A percentile compares a stretch with the other conserved stretches of the same genome.
Conservation (phyloP, 1,139 yeast genomes). For the Zygosaccharomyces sapae region DNA sequence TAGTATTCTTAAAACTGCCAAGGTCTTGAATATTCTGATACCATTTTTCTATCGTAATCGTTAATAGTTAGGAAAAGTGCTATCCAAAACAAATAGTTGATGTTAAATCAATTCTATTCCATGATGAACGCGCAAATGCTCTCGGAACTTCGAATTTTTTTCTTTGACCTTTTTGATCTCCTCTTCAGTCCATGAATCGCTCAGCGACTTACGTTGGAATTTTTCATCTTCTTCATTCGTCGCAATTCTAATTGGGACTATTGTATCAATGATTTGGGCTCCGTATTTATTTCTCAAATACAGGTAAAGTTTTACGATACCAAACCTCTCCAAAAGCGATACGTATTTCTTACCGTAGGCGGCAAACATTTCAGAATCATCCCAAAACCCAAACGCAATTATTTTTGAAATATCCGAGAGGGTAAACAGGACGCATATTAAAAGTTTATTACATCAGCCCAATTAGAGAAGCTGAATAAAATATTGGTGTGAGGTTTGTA, state of each 20-base stretch:
- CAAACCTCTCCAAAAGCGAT: conserved; percentile 29
- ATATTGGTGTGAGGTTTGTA: conserved; percentile 23
- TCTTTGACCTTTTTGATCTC: conserved; percentile 12
- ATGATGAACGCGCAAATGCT: conserved; percentile 71
- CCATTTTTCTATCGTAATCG: conserved; percentile 49
- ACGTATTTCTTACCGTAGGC: conserved; percentile 43
- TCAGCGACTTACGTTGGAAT: conserved; percentile 12
- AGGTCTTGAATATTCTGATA: conserved; percentile 62
- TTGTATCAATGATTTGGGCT: conserved; percentile 19
- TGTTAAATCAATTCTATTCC: conserved; percentile 81
- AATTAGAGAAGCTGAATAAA: conserved; percentile 35
- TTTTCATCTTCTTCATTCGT: conserved; percentile 14
- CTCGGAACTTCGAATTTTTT: conserved; percentile 40
- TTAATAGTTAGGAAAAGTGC: conserved; percentile 54
- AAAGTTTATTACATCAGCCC: conserved; percentile 55
- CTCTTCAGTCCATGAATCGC: conserved; percentile 22
- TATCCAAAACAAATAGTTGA: conserved; percentile 75
- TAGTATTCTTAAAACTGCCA: conserved; percentile 69
- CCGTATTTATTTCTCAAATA: conserved; percentile 28
- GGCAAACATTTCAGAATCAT: conserved; percentile 58
- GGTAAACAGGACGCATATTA: conserved; percentile 48
- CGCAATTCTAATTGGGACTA: conserved; percentile 23
- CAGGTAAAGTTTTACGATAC: conserved; percentile 25
- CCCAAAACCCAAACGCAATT: conserved; percentile 70
- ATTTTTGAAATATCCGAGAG: conserved; percentile 54